Conservation (phyloP, 108 stramenopile genomes). For the Pseudonitzschia multiseries region DNA sequence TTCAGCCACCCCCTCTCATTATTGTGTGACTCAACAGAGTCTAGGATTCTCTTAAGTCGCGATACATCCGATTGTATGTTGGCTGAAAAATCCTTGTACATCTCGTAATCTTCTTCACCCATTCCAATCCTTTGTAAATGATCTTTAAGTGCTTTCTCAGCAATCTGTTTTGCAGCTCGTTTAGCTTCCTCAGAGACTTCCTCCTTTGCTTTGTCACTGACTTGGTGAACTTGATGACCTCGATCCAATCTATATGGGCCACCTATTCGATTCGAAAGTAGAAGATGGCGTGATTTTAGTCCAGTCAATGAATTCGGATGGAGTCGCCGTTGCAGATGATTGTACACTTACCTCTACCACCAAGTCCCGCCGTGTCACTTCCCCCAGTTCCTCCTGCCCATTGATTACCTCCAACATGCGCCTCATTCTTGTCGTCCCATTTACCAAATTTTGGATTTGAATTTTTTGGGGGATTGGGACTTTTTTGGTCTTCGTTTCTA, state of each 20-base stretch:
- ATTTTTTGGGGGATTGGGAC: slow-evolving; percentile 30
- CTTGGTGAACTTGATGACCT: slow-evolving; percentile 86
- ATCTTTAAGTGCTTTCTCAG: slow-evolving; percentile 63
- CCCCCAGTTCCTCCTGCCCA: slow-evolving; percentile 94
- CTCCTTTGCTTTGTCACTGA: slow-evolving; percentile 82
- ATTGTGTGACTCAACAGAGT: slow-evolving; percentile 45
- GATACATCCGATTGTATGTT: slow-evolving; percentile 62
- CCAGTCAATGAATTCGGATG: background rate
- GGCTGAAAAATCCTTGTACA: slow-evolving; percentile 57
- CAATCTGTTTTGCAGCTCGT: slow-evolving; percentile 63
- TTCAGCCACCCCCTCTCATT: slow-evolving; percentile 81
- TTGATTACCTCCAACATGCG: slow-evolving; percentile 87
- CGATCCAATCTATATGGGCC: slow-evolving; percentile 89
- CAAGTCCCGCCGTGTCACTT: slow-evolving; percentile 89
- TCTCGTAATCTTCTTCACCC: slow-evolving; percentile 70
- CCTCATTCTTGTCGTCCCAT: slow-evolving; percentile 62
- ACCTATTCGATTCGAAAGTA: slow-evolving; percentile 30
- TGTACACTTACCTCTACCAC: slow-evolving; percentile 53
- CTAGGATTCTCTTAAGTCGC: slow-evolving; percentile 53
- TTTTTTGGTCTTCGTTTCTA: slow-evolving; percentile 28
- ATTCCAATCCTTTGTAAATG: slow-evolving; percentile 79
- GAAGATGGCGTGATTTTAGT: background rate
- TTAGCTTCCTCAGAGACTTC: slow-evolving; percentile 75
- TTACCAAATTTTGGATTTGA: slow-evolving; percentile 69
- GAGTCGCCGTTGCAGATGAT: background rate